phyloP scores from a whole-genome alignment of 2,329 filamentous ascomycete genomes.

The Cordyceps cicadae region DNA sequence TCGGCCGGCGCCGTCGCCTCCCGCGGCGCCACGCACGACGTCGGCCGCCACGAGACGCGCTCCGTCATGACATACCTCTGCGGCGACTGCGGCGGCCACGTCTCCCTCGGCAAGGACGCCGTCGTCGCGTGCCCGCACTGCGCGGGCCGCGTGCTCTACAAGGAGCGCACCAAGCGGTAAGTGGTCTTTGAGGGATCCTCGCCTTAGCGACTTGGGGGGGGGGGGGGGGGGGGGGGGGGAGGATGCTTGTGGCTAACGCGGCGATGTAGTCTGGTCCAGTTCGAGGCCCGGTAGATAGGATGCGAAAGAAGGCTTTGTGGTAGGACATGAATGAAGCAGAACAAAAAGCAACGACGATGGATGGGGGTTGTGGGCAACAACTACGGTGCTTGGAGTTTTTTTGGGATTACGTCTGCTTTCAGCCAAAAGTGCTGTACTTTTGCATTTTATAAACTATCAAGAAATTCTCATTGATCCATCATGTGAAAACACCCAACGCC shows the following conservation, averaged over 20 bases:
- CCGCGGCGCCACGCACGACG: conserved; percentile 33
- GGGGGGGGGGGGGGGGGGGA: no score
- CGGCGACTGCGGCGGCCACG: conserved; percentile 36
- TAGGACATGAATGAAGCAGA: not conserved
- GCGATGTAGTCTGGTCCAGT: conserved; percentile 86
- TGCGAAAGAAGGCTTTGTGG: no score
- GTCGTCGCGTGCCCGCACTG: conserved; percentile 51
- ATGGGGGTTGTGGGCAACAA: not conserved
- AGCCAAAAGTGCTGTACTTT: not conserved
- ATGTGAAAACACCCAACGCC: conserved; percentile 17
- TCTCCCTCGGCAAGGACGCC: conserved; percentile 36
- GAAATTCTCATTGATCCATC: not conserved
- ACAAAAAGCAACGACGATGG: not conserved
- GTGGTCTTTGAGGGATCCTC: conserved; percentile 21
- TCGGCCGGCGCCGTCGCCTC: conserved; percentile 32
- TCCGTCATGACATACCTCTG: conserved; percentile 33
- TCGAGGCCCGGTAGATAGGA: conserved; percentile 68
- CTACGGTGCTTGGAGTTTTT: conserved; percentile 2
- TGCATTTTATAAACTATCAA: not conserved
- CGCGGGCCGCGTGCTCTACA: conserved; percentile 91
- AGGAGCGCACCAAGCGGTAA: conserved; percentile 94
- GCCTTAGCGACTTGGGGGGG: not conserved
- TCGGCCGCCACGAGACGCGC: conserved; percentile 31
- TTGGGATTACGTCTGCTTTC: conserved; percentile 4
- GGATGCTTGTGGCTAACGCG: conserved; percentile 16